These are phyloP conservation scores for Globisporangium echinulatum DNA, from an alignment of 352 stramenopile genomes.

Conservation along the genomic window DNA sequence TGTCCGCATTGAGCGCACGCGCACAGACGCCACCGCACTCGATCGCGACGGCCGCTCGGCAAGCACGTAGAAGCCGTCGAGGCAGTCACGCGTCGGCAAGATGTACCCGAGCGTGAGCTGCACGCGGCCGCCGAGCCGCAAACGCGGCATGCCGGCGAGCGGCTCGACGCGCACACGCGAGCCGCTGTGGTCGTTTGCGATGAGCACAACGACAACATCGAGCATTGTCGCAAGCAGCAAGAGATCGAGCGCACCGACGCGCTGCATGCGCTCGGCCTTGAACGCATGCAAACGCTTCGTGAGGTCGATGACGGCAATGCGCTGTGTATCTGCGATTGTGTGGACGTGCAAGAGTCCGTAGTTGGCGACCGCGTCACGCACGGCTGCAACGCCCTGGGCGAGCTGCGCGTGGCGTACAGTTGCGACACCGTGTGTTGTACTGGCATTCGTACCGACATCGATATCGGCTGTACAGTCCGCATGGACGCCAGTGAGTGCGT, in stretches of 20 bases:
- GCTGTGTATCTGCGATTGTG: slow-evolving; percentile 45
- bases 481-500: slow-evolving; percentile 38
- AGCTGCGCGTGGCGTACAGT: slow-evolving; percentile 17
- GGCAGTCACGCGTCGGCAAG: slow-evolving; percentile 54
- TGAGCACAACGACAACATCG: slow-evolving; percentile 58
- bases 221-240: slow-evolving; percentile 70
- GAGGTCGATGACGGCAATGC: slow-evolving; percentile 49
- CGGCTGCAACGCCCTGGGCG: slow-evolving; percentile 30
- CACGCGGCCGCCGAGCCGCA: slow-evolving; percentile 47
- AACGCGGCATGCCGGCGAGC: slow-evolving; percentile 33
- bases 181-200: slow-evolving; percentile 78
- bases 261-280: slow-evolving; percentile 47
- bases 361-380: slow-evolving; percentile 60
- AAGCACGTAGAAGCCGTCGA: slow-evolving; percentile 68
- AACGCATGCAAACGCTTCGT: slow-evolving; percentile 78
- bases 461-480: slow-evolving; percentile 12
- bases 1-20: not conserved
- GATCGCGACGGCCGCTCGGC: slow-evolving; percentile 18
- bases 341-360: slow-evolving; percentile 68
- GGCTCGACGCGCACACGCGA: slow-evolving; percentile 59
- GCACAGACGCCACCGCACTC: not conserved
- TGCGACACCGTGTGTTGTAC: not conserved
- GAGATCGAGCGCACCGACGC: slow-evolving; percentile 62
- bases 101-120: slow-evolving; percentile 67
- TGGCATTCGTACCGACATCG: no score